Base-by-base conservation (phyloP, 768 basidiomycete genomes). In the Naganishia onofrii region DNA sequence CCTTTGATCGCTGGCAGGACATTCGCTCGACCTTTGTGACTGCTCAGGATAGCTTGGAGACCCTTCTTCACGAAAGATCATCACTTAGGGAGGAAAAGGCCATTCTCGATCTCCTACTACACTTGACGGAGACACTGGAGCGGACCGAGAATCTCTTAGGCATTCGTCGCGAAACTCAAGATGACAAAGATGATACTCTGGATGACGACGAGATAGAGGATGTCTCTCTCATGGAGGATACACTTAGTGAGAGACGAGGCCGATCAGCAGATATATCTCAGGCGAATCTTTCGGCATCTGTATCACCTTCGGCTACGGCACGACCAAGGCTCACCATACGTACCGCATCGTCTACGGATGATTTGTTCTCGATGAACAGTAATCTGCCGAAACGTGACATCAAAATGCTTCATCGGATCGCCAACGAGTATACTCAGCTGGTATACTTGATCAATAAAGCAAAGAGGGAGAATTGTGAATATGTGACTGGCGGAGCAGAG, bases 381-480 rank as follows among this genome's bases (percentile, higher is more conserved):
- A 36, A 63, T 29, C 60, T 63, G 29, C 60, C 60, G 23, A 63
- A 63, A 42, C 36, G 60, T n/a, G 67, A 69, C 56, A 34, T 65
- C 42, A 78, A 79, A 60, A 58, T 74, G 65, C 84, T 95, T 17
- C 85, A 86, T 13, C 87, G 94, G 63, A 90, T 94, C 32, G 92
- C 93, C 17, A 84, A 88, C 10, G 96, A 97, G 81, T 98, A 95
- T 77, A 90, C 87, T 12, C 94, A 98, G 77, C 84, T 98, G 23
- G 84, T 93, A 29, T 99, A 99, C 79, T 90, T 96, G 73, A 86
- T 87, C 29, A 86, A 87, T 23, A 95, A 96, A 80, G 92, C 94
- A 13, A 84, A 86, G 7, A 82, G 82, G 12, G 90, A 93, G 75
- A 85, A 86, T 1, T 93, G 92, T 72, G 86, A 84, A 1, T 93